Evolutionary conservation across 1,139 yeast genomes (phyloP), one percentile per base, ranked within the genome.

Genomic region (Petasospora rhodanensis): DNA sequence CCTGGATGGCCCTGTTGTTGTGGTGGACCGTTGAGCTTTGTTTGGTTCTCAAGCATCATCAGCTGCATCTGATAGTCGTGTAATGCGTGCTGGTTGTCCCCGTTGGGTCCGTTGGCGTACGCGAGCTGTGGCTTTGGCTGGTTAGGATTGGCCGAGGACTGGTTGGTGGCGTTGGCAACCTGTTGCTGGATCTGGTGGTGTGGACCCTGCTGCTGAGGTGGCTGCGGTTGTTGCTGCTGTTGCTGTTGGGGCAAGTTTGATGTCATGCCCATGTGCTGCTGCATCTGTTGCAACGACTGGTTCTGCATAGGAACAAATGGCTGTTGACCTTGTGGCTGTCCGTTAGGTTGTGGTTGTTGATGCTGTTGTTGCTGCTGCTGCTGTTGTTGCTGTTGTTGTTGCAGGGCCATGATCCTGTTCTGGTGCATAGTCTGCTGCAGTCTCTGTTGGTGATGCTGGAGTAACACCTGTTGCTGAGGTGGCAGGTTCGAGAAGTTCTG

Each of bases 31-130:
- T 30, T 34, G 18, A 38, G 15, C 30, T 48, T 47, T 3, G 44
- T 47, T 27, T 48, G 52, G 16, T 48, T 47, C 22, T 50, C 54
- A 12, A 50, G 24, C 50, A 49, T 47, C 50, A 48, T 43, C 24
- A 48, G 25, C 24, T 50, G 54, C 41, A 45, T 42, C 32, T 50
- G 54, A 31, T 50, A 50, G 20, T 50, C 53, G 10, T 50, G 51
- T 10, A 50, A 18, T 4, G 46, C 54, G 18, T 38, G 37, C 18
- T 26, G 22, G 26, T 39, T 35, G 27, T 33, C 38, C 35, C 15
- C 35, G 29, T 16, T 28, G 24, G 22, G n/a, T n/a, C n/a, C n/a
- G n/a, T n/a, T n/a, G 12, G 32, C 35, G 18, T 37, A 34, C 16
- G 38, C 34, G 3, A 34, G 14, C 16, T 34, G 42, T 21, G 32